Percentiles rank a stretch among this genome's conserved stretches.
Evolutionary conservation across 768 basidiomycete genomes (phyloP).

Genomic region (Pulveroboletus sp.): DNA sequence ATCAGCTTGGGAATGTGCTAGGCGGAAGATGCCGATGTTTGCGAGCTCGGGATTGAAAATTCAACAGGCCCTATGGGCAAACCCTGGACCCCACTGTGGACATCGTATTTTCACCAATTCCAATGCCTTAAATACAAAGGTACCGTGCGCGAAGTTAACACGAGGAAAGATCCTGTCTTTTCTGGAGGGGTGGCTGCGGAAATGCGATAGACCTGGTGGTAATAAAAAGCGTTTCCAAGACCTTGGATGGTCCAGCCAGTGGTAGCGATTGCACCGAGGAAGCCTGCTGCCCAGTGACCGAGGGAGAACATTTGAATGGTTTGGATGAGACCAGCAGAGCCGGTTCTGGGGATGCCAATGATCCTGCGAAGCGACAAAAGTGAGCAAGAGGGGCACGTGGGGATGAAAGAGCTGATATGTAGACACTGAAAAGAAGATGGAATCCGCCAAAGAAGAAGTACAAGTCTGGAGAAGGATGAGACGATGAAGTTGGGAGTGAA

Average conservation of each 20-base stretch:
- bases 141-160: too few relatives aligned
- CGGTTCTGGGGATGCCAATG: constrained; percentile 93
- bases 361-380: constrained; percentile 54
- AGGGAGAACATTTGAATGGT: constrained; percentile 78
- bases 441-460: constrained; percentile 97
- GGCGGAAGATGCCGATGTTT: too few relatives aligned
- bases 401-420: constrained; percentile 60
- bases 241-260: constrained; percentile 89
- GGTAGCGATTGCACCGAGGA: constrained; percentile 78
- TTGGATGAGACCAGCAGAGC: constrained; percentile 93
- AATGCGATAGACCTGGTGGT: constrained; percentile 57
- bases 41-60: too few relatives aligned
- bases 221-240: constrained; percentile 76
- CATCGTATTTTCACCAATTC: too few relatives aligned
- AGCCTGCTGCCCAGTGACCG: constrained; percentile 73
- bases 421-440: constrained; percentile 89
- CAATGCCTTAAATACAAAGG: too few relatives aligned
- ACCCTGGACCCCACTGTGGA: too few relatives aligned
- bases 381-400: constrained; percentile 13
- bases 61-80: too few relatives aligned
- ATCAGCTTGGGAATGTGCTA: too few relatives aligned
- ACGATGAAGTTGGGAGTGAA: background rate
- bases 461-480: constrained; percentile 55
- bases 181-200: constrained; percentile 11
- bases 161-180: too few relatives aligned